phyloP scores from a whole-genome alignment of 2,329 filamentous ascomycete species.

The Harringtonia aguacate region DNA sequence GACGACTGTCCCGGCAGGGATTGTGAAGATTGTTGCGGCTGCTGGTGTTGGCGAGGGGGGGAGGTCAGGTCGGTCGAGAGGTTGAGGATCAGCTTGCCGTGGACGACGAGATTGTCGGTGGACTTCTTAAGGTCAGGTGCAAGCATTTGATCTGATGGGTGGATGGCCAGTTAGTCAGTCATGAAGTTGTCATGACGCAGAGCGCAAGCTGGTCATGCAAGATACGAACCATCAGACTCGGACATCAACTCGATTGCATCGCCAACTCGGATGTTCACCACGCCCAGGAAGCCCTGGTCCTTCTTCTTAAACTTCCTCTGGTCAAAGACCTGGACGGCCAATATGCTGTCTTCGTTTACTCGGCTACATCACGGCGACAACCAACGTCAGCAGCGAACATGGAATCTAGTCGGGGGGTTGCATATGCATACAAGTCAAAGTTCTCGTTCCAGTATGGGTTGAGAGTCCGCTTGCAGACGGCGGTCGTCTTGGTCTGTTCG shows the following conservation, averaged over 20 bases:
- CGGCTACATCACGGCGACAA: slow-evolving; percentile 42
- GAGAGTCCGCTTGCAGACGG: slow-evolving; percentile 91
- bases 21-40: slow-evolving; percentile 5
- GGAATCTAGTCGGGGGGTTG: slow-evolving; percentile 6
- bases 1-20: slow-evolving; percentile 9
- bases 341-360: slow-evolving; percentile 89
- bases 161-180: slow-evolving; percentile 14
- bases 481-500: slow-evolving; percentile 97
- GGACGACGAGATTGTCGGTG: slow-evolving; percentile 93
- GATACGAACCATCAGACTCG: slow-evolving; percentile 69
- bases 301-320: slow-evolving; percentile 99
- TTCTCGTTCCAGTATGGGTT: slow-evolving; percentile 99
- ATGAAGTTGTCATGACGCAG: no score
- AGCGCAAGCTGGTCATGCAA: slow-evolving; percentile 1
- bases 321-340: slow-evolving; percentile 97
- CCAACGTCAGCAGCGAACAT: not conserved
- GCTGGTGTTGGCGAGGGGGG: slow-evolving; percentile 43
- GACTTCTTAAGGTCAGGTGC: slow-evolving; percentile 96
- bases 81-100: slow-evolving; percentile 95
- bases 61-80: slow-evolving; percentile 78
- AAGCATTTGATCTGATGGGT: slow-evolving; percentile 84
- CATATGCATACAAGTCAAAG: slow-evolving; percentile 86
- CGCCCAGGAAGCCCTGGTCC: slow-evolving; percentile 95
- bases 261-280: slow-evolving; percentile 93
- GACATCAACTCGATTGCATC: slow-evolving; percentile 86